Evolutionary conservation across 1,284 basidiomycete species (phyloP), one percentile per base, ranked within the genome.

Genomic region (Gymnopus androsaceus): DNA sequence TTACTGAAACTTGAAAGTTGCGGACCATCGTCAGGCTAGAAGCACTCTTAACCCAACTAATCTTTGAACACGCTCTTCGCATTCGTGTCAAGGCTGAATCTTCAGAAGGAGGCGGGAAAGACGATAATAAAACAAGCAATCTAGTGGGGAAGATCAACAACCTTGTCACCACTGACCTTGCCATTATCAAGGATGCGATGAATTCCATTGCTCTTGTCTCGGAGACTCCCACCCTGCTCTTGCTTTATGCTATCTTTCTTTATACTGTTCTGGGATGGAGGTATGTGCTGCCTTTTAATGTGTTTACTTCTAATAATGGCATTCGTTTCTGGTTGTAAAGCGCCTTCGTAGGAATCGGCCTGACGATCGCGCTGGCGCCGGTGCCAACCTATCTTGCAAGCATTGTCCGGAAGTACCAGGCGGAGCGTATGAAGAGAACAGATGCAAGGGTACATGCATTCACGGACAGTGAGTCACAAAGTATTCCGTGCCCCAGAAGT

Each of bases 31-130:
- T 59, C 8, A 41, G 47, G 44, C 59, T 66, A 4, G 77, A 84
- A 65, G 77, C 75, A 0, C 71, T 86, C 59, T 64, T 85, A 45
- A 84, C 82, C 0, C 79, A 85, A 60, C 72, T 84, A 1, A 51
- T 61, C 9, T 59, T 58, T 21, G 54, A 58, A 33, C 59, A 59
- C 37, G 52, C 59, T 4, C 72, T 87, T 11, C 74, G 81, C 12
- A 76, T 85, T 23, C 75, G 83, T 23, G 74, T 84, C 69, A 52
- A 53, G 27, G 41, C 41, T 17, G 33, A 34, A 21, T 7, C 51
- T 14, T 25, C 21, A 19, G 68, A 71, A 69, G 66, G 4, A 12
- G 8, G 15, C 8, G 36, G 27, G 9, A 54, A 23, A 4, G 41
- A 40, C 25, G n/a, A n/a, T n/a, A n/a, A n/a, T n/a, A 50, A 49